Evolutionary conservation across 2,329 filamentous ascomycete species (phyloP).

Genomic region (Aspergillus viridinutans): DNA sequence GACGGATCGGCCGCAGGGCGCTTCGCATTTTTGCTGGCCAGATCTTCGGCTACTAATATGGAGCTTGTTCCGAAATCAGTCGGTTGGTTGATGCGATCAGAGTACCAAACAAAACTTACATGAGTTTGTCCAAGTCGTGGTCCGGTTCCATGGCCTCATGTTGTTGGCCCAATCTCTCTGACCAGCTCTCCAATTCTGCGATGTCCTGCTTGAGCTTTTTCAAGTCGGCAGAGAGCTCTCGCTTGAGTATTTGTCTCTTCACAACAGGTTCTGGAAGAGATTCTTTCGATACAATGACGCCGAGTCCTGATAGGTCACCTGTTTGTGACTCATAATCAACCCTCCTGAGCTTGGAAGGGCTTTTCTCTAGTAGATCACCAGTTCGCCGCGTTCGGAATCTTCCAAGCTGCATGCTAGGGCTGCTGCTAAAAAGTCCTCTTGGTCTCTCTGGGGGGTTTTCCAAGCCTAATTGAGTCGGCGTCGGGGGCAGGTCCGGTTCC

Average conservation of each 20-base stretch:
- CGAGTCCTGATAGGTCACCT: conserved; percentile 6
- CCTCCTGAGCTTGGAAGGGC: conserved; percentile 27
- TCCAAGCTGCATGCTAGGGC: conserved; percentile 31
- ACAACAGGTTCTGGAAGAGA: conserved; percentile 22
- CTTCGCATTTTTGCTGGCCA: conserved; percentile 19
- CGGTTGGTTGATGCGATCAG: conserved; percentile 6
- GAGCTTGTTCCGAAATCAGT: conserved; percentile 21
- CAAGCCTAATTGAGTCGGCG: conserved; percentile 39
- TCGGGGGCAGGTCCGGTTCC: conserved; percentile 62
- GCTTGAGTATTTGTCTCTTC: conserved; percentile 51
- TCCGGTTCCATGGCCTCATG: conserved; percentile 27
- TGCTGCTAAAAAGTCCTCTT: conserved; percentile 32
- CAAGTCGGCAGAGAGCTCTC: conserved; percentile 54
- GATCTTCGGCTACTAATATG: conserved; percentile 28
- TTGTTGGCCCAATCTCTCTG: conserved; percentile 49
- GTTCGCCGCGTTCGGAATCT: conserved; percentile 23
- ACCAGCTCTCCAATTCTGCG: conserved; percentile 54
- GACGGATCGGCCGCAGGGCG: conserved; percentile 19
- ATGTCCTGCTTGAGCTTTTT: conserved; percentile 56
- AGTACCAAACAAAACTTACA: conserved; percentile 24
- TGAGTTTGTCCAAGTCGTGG: conserved; percentile 29
- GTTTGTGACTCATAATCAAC: conserved; percentile 12
- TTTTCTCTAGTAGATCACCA: conserved; percentile 21
- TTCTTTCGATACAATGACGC: conserved; percentile 4
- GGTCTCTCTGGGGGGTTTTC: conserved; percentile 31